These are phyloP conservation scores for Globisporangium alternatum DNA, from an alignment of 352 stramenopile genomes.

Conservation along the genomic window DNA sequence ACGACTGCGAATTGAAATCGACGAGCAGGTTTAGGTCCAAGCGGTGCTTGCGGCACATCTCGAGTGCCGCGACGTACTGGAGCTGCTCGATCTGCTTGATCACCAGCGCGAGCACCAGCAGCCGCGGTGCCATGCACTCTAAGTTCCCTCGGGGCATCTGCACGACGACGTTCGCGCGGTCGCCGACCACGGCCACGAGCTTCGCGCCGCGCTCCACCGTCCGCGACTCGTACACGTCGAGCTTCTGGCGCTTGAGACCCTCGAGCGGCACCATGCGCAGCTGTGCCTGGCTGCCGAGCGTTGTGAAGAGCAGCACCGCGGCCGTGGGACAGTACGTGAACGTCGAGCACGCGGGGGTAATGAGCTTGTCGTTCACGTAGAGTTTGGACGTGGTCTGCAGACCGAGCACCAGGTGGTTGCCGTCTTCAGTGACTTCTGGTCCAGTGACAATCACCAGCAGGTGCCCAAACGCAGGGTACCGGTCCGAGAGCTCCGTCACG, in stretches of 20 bases:
- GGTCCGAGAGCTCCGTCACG: conserved; percentile 16
- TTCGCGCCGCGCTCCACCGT: conserved; percentile 62
- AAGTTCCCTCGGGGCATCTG: conserved; percentile 80
- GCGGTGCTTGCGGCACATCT: conserved; percentile 73
- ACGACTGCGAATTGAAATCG: conserved; percentile 47
- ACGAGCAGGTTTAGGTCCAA: conserved; percentile 79
- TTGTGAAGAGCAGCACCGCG: conserved; percentile 61
- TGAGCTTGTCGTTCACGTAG: conserved; percentile 41
- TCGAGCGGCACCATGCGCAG: conserved; percentile 50
- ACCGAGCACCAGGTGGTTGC: conserved; percentile 33
- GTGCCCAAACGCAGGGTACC: conserved; percentile 33
- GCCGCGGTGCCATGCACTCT: conserved; percentile 55
- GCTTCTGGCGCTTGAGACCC: conserved; percentile 17
- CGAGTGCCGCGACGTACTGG: conserved; percentile 49
- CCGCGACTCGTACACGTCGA: conserved; percentile 32
- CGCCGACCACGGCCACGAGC: conserved; percentile 51
- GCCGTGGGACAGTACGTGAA: conserved; percentile 47
- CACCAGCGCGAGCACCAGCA: conserved; percentile 55
- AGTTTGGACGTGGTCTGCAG: conserved; percentile 43
- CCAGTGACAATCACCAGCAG: conserved; percentile 25
- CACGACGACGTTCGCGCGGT: conserved; percentile 57
- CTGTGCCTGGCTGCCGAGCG: conserved; percentile 49
- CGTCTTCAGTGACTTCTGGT: conserved; percentile 2
- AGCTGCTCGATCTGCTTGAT: conserved; percentile 36
- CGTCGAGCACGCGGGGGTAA: conserved; percentile 50